These are phyloP conservation scores for Cladophialophora exuberans DNA, from an alignment of 2,329 filamentous ascomycete species.

Conservation along the genomic window DNA sequence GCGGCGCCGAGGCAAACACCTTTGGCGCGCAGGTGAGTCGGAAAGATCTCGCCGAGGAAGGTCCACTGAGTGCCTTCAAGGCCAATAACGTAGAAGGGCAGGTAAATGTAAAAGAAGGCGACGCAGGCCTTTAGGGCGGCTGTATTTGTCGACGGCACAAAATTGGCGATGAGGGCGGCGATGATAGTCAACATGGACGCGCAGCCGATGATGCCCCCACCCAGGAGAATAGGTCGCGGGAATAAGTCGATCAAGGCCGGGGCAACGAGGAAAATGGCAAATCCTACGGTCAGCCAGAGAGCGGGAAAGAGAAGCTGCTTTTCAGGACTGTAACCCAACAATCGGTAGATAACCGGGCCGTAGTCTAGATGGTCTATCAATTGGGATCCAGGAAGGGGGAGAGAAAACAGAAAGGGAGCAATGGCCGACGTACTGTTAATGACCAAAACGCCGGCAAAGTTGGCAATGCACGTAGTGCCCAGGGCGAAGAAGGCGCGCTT, in stretches of 20 bases:
- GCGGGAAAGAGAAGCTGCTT: conserved; percentile 18
- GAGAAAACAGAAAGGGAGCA: neutral
- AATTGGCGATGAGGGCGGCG: conserved; percentile 27
- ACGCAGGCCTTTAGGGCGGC: conserved; percentile 40
- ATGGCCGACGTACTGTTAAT: conserved; percentile 41
- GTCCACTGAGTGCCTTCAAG: conserved; percentile 13
- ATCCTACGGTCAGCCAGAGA: conserved; percentile 19
- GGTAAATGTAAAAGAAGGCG: conserved; percentile 39
- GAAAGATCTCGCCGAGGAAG: conserved; percentile 23
- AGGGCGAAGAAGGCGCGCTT: conserved; percentile 24
- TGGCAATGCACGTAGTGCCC: conserved; percentile 18
- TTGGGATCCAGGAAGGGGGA: neutral
- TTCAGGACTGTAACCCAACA: conserved; percentile 22
- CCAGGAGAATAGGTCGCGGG: conserved; percentile 15
- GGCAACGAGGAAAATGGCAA: conserved; percentile 9
- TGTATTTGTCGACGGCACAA: conserved; percentile 29
- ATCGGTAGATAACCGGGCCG: conserved; percentile 17
- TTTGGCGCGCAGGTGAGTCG: conserved; percentile 23
- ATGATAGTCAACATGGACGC: conserved; percentile 15
- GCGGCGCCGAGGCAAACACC: conserved; percentile 15
- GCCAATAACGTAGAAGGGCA: neutral
- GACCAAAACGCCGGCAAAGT: conserved; percentile 41
- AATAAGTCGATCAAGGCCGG: conserved; percentile 10
- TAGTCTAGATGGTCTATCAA: conserved; percentile 18
- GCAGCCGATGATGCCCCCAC: conserved; percentile 30